These are phyloP conservation scores for Xerocomellus amylosporus DNA, from an alignment of 768 basidiomycete genomes.

Conservation along the genomic window DNA sequence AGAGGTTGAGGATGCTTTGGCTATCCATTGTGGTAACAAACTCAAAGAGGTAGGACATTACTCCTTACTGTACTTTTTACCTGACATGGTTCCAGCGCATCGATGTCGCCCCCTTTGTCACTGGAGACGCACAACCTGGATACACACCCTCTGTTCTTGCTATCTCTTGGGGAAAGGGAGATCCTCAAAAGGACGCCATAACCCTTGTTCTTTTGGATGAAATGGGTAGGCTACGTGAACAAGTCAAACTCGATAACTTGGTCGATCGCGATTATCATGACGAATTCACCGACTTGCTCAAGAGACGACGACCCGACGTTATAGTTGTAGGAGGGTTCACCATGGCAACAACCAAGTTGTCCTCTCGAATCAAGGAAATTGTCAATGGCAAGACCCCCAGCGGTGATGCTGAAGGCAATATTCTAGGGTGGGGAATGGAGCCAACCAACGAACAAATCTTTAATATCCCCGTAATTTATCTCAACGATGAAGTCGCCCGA, in stretches of 20 bases:
- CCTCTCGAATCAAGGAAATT: conserved; percentile 60
- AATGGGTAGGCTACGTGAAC: conserved; percentile 86
- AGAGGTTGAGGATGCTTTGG: conserved; percentile 84
- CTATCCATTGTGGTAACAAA: conserved; percentile 59
- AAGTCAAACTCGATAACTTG: conserved; percentile 85
- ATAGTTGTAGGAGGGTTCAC: conserved; percentile 88
- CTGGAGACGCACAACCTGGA: conserved; percentile 61
- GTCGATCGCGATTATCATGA: conserved; percentile 62
- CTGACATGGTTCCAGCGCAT: conserved; percentile 55
- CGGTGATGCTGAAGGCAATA: conserved; percentile 19
- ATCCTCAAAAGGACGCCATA: conserved; percentile 88
- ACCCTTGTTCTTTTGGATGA: conserved; percentile 83
- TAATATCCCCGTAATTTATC: conserved; percentile 75
- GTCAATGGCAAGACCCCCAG: conserved; percentile 33
- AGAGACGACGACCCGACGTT: conserved; percentile 80
- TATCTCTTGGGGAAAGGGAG: conserved; percentile 93
- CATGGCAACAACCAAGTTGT: conserved; percentile 72
- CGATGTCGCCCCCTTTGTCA: conserved; percentile 73
- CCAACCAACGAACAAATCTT: conserved; percentile 42
- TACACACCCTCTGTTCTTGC: conserved; percentile 80
- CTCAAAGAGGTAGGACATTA: conserved; percentile 63
- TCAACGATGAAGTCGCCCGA: conserved; percentile 88
- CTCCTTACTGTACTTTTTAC: neutral
- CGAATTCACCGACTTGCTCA: conserved; percentile 80
- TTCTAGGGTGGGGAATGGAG: conserved; percentile 28